Evolutionary conservation across 2,329 filamentous ascomycete species (phyloP), one percentile per base, ranked within the genome.

Genomic region (Harringtonia lauricola): DNA sequence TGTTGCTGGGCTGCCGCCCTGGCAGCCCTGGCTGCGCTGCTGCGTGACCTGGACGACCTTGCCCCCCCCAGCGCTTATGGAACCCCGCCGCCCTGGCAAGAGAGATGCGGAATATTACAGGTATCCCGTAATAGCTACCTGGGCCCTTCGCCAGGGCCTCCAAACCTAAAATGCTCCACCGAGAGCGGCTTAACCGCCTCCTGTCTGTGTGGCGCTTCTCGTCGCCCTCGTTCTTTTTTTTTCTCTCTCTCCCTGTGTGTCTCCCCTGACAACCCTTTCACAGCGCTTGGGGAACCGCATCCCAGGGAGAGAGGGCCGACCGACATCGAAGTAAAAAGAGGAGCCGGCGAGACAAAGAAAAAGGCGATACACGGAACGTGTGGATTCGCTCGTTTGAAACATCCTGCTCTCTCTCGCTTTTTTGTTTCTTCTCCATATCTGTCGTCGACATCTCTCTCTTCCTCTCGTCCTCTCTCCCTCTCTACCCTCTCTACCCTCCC

Each of bases 401-500:
- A n/a, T n/a, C 9, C 17, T 5, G 22, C 28, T 33, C 21, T 19
- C 13, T 29, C 24, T 39, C 35, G 22, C 18, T 24, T 29, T 24
- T 29, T 17, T 7, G 14, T 10, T n/a, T 30, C 29, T 41, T 13
- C 30, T 26, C 14, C 6, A 19, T 30, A 4, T 34, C 19, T 13
- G 14, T 24, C 21, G 33, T 37, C 35, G 4, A 8, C 7, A 21
- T 19, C 21, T 39, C 36, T 43, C 24, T 34, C 33, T 24, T 9
- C 35, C 36, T 41, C 34, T 36, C n/a, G 13, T 22, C 36, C 30
- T 48, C 43, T 36, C 30, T 18, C 12, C 29, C 15, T 15, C 30
- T 33, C 38, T 29, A 15, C 17, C 37, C 26, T 13, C 12, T 21
- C 18, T 17, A 18, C 39, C 15, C 9, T 39, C 39, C 19, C 40